Percentiles rank a stretch among this genome's conserved stretches.
Conservation (phyloP, 1,139 yeast genomes). For the Yamadazyma spencermartinsiae region DNA sequence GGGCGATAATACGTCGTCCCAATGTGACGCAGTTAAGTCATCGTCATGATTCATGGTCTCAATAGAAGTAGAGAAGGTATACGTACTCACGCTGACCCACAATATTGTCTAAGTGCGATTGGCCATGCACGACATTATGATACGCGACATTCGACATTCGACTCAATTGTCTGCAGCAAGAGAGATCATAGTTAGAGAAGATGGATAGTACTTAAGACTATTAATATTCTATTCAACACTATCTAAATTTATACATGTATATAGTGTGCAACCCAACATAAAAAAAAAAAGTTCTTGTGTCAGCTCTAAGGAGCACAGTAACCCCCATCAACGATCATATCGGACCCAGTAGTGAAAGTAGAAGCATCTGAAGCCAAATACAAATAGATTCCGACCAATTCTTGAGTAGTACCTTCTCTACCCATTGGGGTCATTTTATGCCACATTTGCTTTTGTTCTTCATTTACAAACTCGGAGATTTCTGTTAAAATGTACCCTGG, state of each 20-base stretch:
- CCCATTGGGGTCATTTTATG: slow-evolving; percentile 66
- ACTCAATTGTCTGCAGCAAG: too few species aligned
- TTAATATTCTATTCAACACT: too few species aligned
- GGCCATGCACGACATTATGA: too few species aligned
- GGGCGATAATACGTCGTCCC: slow-evolving; percentile 38
- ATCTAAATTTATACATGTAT: not conserved
- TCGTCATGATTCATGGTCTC: slow-evolving; percentile 31
- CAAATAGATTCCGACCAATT: slow-evolving; percentile 79
- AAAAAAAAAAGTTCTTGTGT: not conserved
- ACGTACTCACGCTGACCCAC: too few species aligned
- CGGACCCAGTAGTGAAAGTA: slow-evolving; percentile 81
- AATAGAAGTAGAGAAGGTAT: not conserved
- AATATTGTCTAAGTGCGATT: too few species aligned
- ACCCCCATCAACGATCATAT: slow-evolving; percentile 86
- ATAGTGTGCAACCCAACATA: not conserved
- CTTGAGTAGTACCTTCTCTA: slow-evolving; percentile 77
- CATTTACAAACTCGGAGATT: slow-evolving; percentile 47
- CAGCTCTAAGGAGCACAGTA: slow-evolving; percentile 45
- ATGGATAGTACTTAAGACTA: too few species aligned
- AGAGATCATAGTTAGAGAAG: too few species aligned
- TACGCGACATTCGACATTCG: too few species aligned
- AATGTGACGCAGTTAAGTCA: slow-evolving; percentile 36
- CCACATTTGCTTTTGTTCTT: slow-evolving; percentile 33
- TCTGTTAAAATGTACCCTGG: slow-evolving; percentile 76
- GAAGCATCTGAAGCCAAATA: slow-evolving; percentile 82